A percentile compares a stretch with the other conserved stretches of the same genome.
These are phyloP conservation scores for Coemansia sp. DNA, from an alignment of 192 early-diverging fungal genomes.

Conservation along the genomic window DNA sequence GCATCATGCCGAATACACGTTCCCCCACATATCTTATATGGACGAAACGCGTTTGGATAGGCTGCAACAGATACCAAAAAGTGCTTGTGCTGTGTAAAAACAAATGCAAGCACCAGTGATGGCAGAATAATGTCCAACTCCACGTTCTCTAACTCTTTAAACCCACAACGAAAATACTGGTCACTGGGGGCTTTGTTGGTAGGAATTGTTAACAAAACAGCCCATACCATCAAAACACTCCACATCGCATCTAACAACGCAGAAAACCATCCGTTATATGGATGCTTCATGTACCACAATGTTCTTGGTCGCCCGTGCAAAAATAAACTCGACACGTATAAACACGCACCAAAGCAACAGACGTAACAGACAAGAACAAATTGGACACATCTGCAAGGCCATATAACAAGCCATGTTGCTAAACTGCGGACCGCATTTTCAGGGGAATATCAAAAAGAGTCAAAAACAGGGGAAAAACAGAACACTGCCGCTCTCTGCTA, in stretches of 20 bases:
- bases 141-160: conserved; percentile 26
- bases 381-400: not conserved
- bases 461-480: not conserved
- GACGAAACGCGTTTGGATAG: not conserved
- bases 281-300: not conserved
- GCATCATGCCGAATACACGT: conserved; percentile 22
- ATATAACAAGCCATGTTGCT: not conserved
- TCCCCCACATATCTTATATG: not conserved
- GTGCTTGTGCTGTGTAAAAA: not conserved
- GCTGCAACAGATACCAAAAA: conserved; percentile 20
- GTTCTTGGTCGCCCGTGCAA: conserved; percentile 1
- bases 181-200: conserved; percentile 1
- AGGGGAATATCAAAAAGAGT: conserved; percentile 56
- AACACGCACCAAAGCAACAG: not conserved
- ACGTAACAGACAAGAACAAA: conserved; percentile 18
- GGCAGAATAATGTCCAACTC: not conserved
- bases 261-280: not conserved
- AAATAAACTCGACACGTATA: not conserved
- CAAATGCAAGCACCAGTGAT: conserved; percentile 3
- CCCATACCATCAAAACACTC: not conserved
- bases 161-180: conserved; percentile 46
- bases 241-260: conserved; percentile 16
- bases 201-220: not conserved
- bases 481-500: conserved; percentile 16
- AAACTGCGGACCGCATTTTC: conserved; percentile 39